phyloP scores from a whole-genome alignment of 257 asterid genomes.

The Sherardia arvensis region DNA sequence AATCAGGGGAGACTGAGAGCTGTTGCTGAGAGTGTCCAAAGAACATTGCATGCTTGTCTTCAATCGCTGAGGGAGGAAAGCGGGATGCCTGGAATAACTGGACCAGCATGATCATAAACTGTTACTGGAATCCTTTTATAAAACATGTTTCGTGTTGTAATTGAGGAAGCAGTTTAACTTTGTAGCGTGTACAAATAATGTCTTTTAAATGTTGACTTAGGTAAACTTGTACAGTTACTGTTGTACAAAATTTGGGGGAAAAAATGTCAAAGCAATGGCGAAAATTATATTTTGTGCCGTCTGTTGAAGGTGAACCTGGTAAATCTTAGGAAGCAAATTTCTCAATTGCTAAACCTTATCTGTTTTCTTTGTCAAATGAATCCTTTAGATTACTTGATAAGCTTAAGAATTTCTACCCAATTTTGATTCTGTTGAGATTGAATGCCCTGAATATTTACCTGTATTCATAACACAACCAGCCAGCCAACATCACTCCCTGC shows the following conservation, averaged over 20 bases:
- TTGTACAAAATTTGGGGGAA: conserved; percentile 8
- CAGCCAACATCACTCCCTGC: background rate
- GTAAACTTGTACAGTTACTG: conserved; percentile 26
- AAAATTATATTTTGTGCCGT: background rate
- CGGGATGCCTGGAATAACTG: conserved; percentile 26
- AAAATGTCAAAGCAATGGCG: background rate
- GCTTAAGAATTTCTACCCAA: background rate
- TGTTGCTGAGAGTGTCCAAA: conserved; percentile 84
- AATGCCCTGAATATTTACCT: no score
- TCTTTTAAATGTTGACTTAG: conserved; percentile 4
- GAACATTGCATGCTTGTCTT: conserved; percentile 66
- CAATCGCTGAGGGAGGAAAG: conserved; percentile 80
- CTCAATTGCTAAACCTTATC: background rate
- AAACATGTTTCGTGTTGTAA: background rate
- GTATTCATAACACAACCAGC: no score
- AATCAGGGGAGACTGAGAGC: conserved; percentile 84
- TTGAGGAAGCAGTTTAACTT: background rate
- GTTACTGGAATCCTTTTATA: background rate
- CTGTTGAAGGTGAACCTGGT: background rate
- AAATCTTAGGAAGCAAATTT: background rate
- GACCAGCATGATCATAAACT: conserved; percentile 10
- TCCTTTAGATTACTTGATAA: background rate
- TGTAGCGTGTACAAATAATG: background rate
- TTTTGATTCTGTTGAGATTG: no score
- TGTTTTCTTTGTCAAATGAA: background rate